phyloP scores from a whole-genome alignment of 2,329 filamentous ascomycete genomes.

The Truncatella angustata region DNA sequence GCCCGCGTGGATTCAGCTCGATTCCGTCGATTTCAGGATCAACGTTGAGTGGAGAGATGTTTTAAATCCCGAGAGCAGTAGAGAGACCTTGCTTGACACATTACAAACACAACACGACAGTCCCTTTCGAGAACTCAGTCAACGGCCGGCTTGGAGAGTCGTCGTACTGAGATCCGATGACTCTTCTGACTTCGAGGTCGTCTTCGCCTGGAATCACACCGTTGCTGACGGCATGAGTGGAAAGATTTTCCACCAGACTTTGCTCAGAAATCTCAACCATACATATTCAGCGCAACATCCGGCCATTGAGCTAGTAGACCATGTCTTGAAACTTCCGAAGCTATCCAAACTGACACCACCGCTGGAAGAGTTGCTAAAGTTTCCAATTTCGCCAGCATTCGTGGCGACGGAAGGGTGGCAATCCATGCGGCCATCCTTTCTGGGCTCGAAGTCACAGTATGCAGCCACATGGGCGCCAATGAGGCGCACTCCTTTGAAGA shows the following conservation, averaged over 20 bases:
- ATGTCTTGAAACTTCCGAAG: conserved; percentile 11
- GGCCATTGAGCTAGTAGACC: background rate
- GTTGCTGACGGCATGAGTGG: conserved; percentile 27
- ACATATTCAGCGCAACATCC: background rate
- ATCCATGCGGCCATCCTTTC: conserved; percentile 15
- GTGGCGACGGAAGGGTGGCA: conserved; percentile 17
- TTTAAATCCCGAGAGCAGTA: background rate
- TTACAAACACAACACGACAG: conserved; percentile 11
- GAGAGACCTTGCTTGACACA: background rate
- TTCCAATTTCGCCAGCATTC: conserved; percentile 17
- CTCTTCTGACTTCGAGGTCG: conserved; percentile 18
- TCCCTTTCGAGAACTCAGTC: conserved; percentile 19
- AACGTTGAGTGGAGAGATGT: conserved; percentile 18
- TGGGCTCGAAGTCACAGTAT: conserved; percentile 11
- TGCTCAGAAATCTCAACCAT: conserved; percentile 25
- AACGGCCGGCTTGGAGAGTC: conserved; percentile 24
- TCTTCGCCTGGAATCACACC: conserved; percentile 27
- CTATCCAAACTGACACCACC: conserved; percentile 20
- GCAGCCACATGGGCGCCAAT: conserved; percentile 25
- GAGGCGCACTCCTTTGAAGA: conserved; percentile 12
- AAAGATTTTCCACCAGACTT: conserved; percentile 29
- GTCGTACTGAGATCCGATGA: conserved; percentile 16
- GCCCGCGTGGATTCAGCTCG: conserved; percentile 16
- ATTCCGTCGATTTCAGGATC: conserved; percentile 16
- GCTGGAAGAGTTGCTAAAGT: conserved; percentile 20